phyloP scores from a whole-genome alignment of 2,329 filamentous ascomycete species.

The Pseudocercospora crystallina region DNA sequence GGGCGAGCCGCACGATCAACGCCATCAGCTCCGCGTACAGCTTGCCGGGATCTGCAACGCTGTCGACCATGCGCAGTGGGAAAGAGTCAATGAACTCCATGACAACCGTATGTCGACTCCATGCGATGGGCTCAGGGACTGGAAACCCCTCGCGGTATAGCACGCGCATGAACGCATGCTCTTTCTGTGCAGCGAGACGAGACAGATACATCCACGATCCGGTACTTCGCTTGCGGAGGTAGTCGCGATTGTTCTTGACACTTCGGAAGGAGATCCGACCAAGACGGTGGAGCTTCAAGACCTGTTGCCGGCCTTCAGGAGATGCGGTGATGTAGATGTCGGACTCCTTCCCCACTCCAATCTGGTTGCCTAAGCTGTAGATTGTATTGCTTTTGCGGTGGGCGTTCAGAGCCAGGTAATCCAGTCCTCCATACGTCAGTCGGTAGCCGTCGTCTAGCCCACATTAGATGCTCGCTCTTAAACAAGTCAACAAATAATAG shows the following conservation, averaged over 20 bases:
- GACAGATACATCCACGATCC: conserved; percentile 99
- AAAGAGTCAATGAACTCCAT: conserved; percentile 94
- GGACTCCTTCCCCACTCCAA: conserved; percentile 96
- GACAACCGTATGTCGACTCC: conserved; percentile 92
- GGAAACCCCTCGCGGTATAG: conserved; percentile 81
- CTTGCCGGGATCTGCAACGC: conserved; percentile 76
- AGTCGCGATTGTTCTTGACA: conserved; percentile 94
- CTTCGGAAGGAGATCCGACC: conserved; percentile 96
- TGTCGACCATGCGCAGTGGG: conserved; percentile 82
- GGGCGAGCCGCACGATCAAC: conserved; percentile 79
- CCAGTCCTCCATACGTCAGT: conserved; percentile 91
- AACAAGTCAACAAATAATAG: neutral
- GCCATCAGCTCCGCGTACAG: conserved; percentile 90
- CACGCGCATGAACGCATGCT: conserved; percentile 91
- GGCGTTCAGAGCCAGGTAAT: conserved; percentile 93
- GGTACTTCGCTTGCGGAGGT: conserved; percentile 75
- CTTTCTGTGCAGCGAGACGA: conserved; percentile 85
- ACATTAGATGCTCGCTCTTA: neutral
- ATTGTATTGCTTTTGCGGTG: conserved; percentile 77
- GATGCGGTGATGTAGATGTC: conserved; percentile 94
- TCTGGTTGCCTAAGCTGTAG: conserved; percentile 90
- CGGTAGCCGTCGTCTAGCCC: conserved; percentile 81
- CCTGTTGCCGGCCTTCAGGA: conserved; percentile 70
- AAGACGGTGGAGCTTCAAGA: conserved; percentile 93
- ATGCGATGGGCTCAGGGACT: conserved; percentile 82